These are phyloP conservation scores for Phaffia australis DNA, from an alignment of 768 basidiomycete species.

Conservation along the genomic window DNA sequence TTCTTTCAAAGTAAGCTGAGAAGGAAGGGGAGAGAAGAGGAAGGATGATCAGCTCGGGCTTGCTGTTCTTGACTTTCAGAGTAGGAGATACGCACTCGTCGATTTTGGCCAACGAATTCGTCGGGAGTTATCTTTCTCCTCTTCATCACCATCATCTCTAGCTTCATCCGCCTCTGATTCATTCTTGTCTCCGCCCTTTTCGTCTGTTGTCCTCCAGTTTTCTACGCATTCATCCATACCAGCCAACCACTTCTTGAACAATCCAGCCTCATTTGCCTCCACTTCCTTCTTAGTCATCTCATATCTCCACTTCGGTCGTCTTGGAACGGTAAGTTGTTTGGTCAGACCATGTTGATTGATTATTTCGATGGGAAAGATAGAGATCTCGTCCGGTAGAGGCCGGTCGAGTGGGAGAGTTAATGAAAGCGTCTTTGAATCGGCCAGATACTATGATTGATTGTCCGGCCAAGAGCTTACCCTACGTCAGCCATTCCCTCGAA, in stretches of 20 bases:
- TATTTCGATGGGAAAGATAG: constrained; percentile 29
- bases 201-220: not conserved
- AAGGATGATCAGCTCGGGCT: not conserved
- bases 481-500: not conserved
- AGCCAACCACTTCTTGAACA: constrained; percentile 67
- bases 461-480: not conserved
- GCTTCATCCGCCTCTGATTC: not conserved
- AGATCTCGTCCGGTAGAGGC: constrained; percentile 29
- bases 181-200: not conserved
- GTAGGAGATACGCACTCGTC: constrained; percentile 4
- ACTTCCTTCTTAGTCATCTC: constrained; percentile 80
- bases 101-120: constrained; percentile 20
- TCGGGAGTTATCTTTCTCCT: not conserved
- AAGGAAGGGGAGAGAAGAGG: not conserved
- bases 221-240: constrained; percentile 37
- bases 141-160: not conserved
- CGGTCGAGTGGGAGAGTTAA: constrained; percentile 30
- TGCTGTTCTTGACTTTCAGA: not conserved
- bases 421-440: constrained; percentile 31
- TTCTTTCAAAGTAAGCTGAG: constrained; percentile 23
- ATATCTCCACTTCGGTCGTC: constrained; percentile 73
- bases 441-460: constrained; percentile 28
- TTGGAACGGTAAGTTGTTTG: constrained; percentile 46
- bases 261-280: constrained; percentile 76
- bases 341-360: constrained; percentile 28